Base-by-base conservation (phyloP, 495 filamentous ascomycete genomes). In the Annulohypoxylon moriforme region DNA sequence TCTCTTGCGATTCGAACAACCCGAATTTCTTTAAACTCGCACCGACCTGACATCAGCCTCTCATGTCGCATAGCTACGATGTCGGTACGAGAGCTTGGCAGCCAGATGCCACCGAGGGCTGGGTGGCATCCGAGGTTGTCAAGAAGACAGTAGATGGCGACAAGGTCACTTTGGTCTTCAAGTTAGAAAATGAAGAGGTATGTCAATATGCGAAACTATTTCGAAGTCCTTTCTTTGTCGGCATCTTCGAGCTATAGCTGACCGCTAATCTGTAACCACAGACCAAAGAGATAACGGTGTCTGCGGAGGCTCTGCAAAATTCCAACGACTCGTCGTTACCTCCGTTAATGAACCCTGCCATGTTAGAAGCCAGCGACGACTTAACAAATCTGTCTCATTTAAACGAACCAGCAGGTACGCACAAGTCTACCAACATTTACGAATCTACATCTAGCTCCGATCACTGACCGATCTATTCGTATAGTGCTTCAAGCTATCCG, bases 291-390 rank as follows among this genome's bases (percentile, higher is more conserved):
- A 76, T 97, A 53, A 89, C 92, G 81, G 94, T 96, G 64, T 94
- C 94, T 10, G 79, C 91, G 68, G 89, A 89, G 73, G 93, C 89
- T 71, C 84, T 99, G 67, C 89, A 94, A 80, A 83, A 84, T 60
- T 81, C 84, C 67, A 84, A 80, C 60, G 90, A 94, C 78, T 88
- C 89, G 73, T 89, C 90, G 71, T 85, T 98, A 47, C 96, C 96
- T 9, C 96, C 96, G 42, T 81, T 98, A 73, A 98, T 98, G 96
- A 99, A 99, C 77, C 96, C 96, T 55, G 88, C 95, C 25, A 96
- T 99, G 89, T 90, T 99, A 46, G 96, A 99, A 88, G 96, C 96
- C 69, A 97, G 94, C 80, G 96, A 99, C 83, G 96, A 99, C 80
- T 84, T 99, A 75, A 99, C 96, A 31, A 98, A 97, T 80, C 82